Conservation (phyloP, 1,284 basidiomycete genomes). For the Apiotrichum veenhuisii region DNA sequence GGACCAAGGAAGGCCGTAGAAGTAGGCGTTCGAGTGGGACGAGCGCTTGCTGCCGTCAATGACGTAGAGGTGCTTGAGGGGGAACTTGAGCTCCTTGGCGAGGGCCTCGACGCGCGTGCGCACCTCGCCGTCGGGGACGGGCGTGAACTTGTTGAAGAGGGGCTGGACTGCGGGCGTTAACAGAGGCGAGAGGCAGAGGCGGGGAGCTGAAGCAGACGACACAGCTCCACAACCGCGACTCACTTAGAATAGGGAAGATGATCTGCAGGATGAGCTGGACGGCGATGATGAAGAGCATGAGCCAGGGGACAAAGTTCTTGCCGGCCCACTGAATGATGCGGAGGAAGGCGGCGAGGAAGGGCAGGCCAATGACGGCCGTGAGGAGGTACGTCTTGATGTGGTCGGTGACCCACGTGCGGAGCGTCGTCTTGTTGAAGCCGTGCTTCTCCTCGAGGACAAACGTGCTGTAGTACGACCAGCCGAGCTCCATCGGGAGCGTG, state of each 20-base stretch:
- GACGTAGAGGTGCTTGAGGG: slow-evolving; percentile 89
- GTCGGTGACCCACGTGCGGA: slow-evolving; percentile 68
- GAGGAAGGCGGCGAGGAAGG: slow-evolving; percentile 81
- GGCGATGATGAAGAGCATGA: slow-evolving; percentile 78
- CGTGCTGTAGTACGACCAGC: slow-evolving; percentile 75
- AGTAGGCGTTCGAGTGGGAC: slow-evolving; percentile 92
- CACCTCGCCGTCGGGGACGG: slow-evolving; percentile 69
- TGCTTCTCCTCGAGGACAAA: slow-evolving; percentile 94
- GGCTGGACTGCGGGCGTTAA: slow-evolving; percentile 62
- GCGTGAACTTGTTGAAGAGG: slow-evolving; percentile 93
- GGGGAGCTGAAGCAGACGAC: too few species aligned
- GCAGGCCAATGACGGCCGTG: slow-evolving; percentile 72
- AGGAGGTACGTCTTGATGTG: slow-evolving; percentile 74
- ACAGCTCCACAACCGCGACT: slow-evolving; percentile 4
- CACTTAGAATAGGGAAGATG: slow-evolving; percentile 75
- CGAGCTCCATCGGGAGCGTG: slow-evolving; percentile 64
- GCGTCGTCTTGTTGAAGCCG: slow-evolving; percentile 94
- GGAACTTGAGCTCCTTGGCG: slow-evolving; percentile 79
- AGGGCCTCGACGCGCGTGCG: slow-evolving; percentile 69
- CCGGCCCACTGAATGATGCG: slow-evolving; percentile 91
- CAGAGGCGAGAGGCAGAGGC: not conserved
- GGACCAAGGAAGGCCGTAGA: slow-evolving; percentile 90
- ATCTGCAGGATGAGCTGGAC: slow-evolving; percentile 84
- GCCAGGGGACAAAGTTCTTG: slow-evolving; percentile 78
- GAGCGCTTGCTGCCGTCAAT: slow-evolving; percentile 95